Percentiles rank a stretch among this genome's conserved stretches.
These are phyloP conservation scores for Neonothopanus nambi DNA, from an alignment of 1,284 basidiomycete genomes.

Conservation along the genomic window DNA sequence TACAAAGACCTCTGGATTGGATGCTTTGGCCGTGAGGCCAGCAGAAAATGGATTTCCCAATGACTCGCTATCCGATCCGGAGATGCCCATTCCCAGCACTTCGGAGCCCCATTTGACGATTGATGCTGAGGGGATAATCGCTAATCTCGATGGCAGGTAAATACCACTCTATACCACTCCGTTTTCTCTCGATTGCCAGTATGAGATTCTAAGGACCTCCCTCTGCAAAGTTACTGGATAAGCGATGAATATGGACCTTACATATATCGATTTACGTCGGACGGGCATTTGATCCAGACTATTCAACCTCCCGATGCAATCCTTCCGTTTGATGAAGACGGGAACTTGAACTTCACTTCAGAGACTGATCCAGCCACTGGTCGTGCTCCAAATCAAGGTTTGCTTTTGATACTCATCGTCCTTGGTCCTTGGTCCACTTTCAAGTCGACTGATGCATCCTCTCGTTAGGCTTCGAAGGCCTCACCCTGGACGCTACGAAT, in stretches of 20 bases:
- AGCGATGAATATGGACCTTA: conserved; percentile 75
- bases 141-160: conserved; percentile 59
- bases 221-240: conserved; percentile 50
- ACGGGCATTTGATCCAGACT: conserved; percentile 51
- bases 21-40: conserved; percentile 48
- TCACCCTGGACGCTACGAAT: conserved; percentile 54
- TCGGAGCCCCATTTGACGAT: conserved; percentile 50
- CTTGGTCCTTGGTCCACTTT: too few relatives aligned
- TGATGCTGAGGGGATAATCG: conserved; percentile 63
- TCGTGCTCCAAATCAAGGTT: conserved; percentile 48
- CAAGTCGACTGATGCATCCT: too few relatives aligned
- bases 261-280: conserved; percentile 54
- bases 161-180: conserved; percentile 18
- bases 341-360: conserved; percentile 58
- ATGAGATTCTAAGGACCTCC: too few relatives aligned
- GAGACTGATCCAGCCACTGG: conserved; percentile 51
- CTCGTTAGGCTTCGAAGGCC: conserved; percentile 54
- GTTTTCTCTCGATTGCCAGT: conserved; percentile 3
- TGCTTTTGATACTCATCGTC: too few relatives aligned
- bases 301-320: conserved; percentile 63
- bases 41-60: conserved; percentile 34
- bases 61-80: conserved; percentile 34
- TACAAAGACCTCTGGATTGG: conserved; percentile 61
- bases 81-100: conserved; percentile 49
- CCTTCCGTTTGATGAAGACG: conserved; percentile 37